phyloP scores from a whole-genome alignment of 1,139 yeast genomes.

The Zygosaccharomyces sapae region DNA sequence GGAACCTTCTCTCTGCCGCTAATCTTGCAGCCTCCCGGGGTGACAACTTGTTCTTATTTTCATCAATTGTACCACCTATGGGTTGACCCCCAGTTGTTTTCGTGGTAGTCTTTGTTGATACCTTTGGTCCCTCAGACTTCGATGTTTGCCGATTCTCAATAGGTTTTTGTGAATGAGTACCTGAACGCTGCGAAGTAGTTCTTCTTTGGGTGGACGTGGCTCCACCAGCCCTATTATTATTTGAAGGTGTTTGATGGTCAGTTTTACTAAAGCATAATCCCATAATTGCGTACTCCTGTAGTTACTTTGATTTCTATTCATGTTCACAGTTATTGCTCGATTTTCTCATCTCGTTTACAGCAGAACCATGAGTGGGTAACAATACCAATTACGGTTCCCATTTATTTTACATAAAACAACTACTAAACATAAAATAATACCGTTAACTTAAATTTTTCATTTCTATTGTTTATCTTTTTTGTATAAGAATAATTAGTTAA shows the following conservation, averaged over 20 bases:
- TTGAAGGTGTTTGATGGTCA: conserved; percentile 5
- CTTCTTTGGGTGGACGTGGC: not conserved
- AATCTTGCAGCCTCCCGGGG: conserved; percentile 34
- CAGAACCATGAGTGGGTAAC: too few species aligned
- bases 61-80: conserved; percentile 6
- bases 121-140: not conserved
- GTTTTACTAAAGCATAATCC: conserved; percentile 31
- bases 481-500: not conserved
- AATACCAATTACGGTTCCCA: not conserved
- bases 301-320: too few species aligned
- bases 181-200: not conserved
- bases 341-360: too few species aligned
- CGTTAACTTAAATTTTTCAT: too few species aligned
- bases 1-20: conserved; percentile 34
- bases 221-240: conserved; percentile 18
- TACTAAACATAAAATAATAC: conserved; percentile 2
- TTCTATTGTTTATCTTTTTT: not conserved
- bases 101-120: not conserved
- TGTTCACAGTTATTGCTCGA: too few species aligned
- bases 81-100: conserved; percentile 5
- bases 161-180: not conserved
- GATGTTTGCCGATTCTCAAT: conserved; percentile 1
- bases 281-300: conserved; percentile 20
- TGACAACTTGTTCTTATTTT: conserved; percentile 15
- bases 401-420: conserved; percentile 3